These are phyloP conservation scores for Phytophthora nicotianae DNA, from an alignment of 352 stramenopile species.

Conservation along the genomic window DNA sequence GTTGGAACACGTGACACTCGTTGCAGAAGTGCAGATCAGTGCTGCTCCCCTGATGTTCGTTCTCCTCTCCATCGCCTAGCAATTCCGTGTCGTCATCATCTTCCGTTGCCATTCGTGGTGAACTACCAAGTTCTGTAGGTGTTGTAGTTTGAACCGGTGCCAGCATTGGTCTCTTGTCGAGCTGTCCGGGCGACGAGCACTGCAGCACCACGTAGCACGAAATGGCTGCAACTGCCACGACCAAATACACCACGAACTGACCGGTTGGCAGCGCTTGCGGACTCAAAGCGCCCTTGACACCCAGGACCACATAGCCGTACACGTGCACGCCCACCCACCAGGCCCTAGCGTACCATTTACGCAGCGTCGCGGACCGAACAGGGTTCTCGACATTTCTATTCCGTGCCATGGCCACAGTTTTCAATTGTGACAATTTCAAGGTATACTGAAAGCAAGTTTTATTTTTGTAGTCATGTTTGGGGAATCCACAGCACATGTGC, in stretches of 20 bases:
- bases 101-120: slow-evolving; percentile 18
- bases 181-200: slow-evolving; percentile 63
- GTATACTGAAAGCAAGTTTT: slow-evolving; percentile 27
- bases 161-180: slow-evolving; percentile 37
- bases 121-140: slow-evolving; percentile 3
- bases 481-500: not conserved
- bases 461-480: slow-evolving; percentile 26
- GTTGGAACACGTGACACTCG: slow-evolving; percentile 63
- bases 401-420: slow-evolving; percentile 25
- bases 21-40: slow-evolving; percentile 56
- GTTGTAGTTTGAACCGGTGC: slow-evolving; percentile 20
- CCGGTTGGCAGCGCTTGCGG: slow-evolving; percentile 36
- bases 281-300: slow-evolving; percentile 37
- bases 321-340: slow-evolving; percentile 77
- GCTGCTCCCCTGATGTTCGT: slow-evolving; percentile 16
- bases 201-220: slow-evolving; percentile 61
- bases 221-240: slow-evolving; percentile 47
- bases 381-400: slow-evolving; percentile 36
- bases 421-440: slow-evolving; percentile 12
- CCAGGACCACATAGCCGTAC: slow-evolving; percentile 65
- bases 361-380: slow-evolving; percentile 40
- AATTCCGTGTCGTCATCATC: slow-evolving; percentile 44
- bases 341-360: slow-evolving; percentile 67
- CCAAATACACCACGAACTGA: slow-evolving; percentile 46
- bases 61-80: slow-evolving; percentile 25